These are phyloP conservation scores for Cyclotella atomus DNA, from an alignment of 108 stramenopile species.

Conservation along the genomic window DNA sequence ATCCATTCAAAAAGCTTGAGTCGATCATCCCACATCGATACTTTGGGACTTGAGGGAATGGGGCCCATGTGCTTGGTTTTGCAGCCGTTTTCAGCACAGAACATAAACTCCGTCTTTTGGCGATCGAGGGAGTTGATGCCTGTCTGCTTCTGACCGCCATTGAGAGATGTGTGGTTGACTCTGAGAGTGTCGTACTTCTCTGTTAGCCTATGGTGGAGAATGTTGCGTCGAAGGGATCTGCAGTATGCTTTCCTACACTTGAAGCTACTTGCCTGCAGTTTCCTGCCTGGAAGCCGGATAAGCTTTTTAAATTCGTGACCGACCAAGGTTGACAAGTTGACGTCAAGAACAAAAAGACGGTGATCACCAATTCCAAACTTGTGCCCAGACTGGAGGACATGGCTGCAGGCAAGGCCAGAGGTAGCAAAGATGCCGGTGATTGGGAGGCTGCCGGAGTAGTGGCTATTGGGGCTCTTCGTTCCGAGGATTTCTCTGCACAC, in stretches of 20 bases:
- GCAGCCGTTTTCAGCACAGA: neutral
- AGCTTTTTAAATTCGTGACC: neutral
- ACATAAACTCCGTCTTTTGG: neutral
- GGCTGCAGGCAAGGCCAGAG: neutral
- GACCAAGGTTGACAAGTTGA: neutral
- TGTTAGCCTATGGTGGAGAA: neutral
- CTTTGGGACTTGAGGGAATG: neutral
- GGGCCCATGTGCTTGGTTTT: neutral
- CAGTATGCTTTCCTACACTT: neutral
- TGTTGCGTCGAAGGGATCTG: neutral
- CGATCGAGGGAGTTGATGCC: neutral
- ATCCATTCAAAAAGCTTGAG: neutral
- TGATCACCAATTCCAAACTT: neutral
- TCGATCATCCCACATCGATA: neutral
- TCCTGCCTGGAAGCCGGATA: neutral
- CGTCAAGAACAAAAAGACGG: neutral
- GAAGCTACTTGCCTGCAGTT: neutral
- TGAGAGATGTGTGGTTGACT: neutral
- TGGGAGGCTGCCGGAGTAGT: neutral
- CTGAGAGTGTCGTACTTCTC: neutral
- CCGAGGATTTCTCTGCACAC: neutral
- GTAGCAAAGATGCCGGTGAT: slow-evolving; percentile 2
- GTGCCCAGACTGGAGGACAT: neutral
- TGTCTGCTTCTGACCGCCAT: neutral
- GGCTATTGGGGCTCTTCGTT: neutral